A percentile compares a stretch with the other conserved stretches of the same genome.
Evolutionary conservation across 352 stramenopile genomes (phyloP).

Genomic region (Achlya hypogyna): DNA sequence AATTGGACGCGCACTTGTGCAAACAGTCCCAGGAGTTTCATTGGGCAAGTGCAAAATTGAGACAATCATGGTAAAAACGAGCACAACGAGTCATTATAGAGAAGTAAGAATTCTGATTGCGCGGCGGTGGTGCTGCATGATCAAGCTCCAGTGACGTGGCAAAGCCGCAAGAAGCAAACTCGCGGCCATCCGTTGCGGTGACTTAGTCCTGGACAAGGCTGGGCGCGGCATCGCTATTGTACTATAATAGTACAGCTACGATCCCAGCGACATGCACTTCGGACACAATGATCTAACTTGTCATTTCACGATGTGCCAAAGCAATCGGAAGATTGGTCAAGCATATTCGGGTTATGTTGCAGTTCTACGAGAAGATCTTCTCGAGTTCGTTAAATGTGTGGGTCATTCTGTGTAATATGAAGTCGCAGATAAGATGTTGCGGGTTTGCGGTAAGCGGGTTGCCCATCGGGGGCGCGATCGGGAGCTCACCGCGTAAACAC

Average conservation of each 20-base stretch:
- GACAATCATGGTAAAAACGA: neutral
- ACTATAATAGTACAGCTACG: no score
- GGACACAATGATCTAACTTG: no score
- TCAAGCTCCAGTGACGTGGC: no score
- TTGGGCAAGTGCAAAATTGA: neutral
- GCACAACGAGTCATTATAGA: neutral
- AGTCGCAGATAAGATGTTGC: constrained; percentile 2
- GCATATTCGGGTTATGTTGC: neutral
- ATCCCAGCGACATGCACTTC: no score
- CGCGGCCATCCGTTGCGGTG: no score
- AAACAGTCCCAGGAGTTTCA: no score
- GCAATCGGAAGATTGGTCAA: no score
- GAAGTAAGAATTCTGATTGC: neutral
- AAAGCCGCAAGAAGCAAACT: no score
- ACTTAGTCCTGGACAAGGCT: no score
- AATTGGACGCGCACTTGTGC: no score
- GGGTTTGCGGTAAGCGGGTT: neutral
- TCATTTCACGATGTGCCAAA: no score
- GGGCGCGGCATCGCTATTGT: no score
- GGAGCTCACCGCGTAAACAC: neutral
- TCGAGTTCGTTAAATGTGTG: neutral
- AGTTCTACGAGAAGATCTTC: neutral
- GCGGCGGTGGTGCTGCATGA: neutral
- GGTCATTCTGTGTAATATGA: neutral
- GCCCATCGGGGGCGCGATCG: neutral